Base-by-base conservation (phyloP, 1,284 basidiomycete genomes). In the Wallemia mellicola region DNA sequence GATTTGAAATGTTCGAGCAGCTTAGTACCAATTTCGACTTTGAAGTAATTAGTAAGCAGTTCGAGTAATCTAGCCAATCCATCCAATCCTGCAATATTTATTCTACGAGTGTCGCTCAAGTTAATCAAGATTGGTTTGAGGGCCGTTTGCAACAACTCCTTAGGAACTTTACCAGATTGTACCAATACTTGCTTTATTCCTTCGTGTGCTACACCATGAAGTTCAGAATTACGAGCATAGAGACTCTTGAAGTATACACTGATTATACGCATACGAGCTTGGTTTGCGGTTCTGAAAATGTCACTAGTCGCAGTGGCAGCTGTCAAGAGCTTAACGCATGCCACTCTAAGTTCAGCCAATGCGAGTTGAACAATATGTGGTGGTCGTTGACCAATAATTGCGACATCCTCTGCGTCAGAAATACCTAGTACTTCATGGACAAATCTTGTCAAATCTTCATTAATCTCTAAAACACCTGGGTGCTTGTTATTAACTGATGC, bases 11-110 rank as follows among this genome's bases (percentile, higher is more conserved):
- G 94, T 66, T 96, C 91, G 19, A 99, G 75, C 7, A 99, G 78
- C 72, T 98, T 98, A 70, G 86, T 81, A 9, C 94, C 95, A 64
- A 99, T 98, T 73, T 99, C 94, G 54, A 98, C 92, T 70, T 98
- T 98, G 81, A 99, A 99, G 72, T 99, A 99, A 69, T 94, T 96
- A 57, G 91, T 95, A 60, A 99, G 73, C 5, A 98, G 76, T 69
- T 95, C 88, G 58, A 99, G 74, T 61, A 99, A 77, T n/a, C 91
- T 80, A 15, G 94, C 92, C 25, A 99, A 74, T 2, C 95, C 94
- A 68, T 96, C 88, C 57, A 99, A 73, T 22, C 92, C 91, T 3
- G 86, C 79, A n/a, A 95, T 84, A 2, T 88, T 92, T 27, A 99
- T 76, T 27, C 87, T 80, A 67, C 91, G 89, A 48, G 91, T 85